Percentiles rank a stretch among this genome's conserved stretches.
These are phyloP conservation scores for Amphibolis antarctica DNA, from an alignment of 106 monocot species.

Conservation along the genomic window DNA sequence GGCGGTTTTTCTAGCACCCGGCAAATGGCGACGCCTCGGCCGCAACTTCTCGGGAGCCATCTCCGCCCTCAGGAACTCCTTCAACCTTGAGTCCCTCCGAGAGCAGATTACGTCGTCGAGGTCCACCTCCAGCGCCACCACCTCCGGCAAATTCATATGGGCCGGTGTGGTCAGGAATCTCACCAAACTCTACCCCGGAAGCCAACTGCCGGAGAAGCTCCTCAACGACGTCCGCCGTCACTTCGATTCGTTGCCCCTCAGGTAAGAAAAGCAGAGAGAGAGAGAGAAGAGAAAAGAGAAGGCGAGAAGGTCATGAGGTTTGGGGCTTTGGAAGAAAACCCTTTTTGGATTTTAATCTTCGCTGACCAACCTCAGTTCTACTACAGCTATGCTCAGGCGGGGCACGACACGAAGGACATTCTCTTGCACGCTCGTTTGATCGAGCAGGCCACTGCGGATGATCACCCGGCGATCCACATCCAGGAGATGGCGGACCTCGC, in stretches of 20 bases:
- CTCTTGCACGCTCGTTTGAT: slow-evolving; percentile 54
- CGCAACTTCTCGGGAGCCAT: slow-evolving; percentile 62
- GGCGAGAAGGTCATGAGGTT: not conserved
- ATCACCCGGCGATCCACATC: slow-evolving; percentile 54
- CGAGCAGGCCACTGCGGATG: slow-evolving; percentile 55
- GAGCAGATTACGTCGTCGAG: slow-evolving; percentile 10
- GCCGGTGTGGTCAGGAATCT: slow-evolving; percentile 47
- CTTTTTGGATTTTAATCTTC: not conserved
- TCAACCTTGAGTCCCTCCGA: slow-evolving; percentile 37
- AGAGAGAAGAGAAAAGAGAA: too few species aligned
- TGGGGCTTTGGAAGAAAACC: not conserved
- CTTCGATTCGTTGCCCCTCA: slow-evolving; percentile 74
- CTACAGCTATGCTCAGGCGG: slow-evolving; percentile 73
- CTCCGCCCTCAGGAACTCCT: slow-evolving; percentile 55
- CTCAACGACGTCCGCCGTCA: slow-evolving; percentile 63
- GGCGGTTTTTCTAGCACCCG: slow-evolving; percentile 8
- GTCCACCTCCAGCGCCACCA: not conserved
- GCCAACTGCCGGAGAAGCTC: slow-evolving; percentile 70
- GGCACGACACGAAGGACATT: slow-evolving; percentile 75
- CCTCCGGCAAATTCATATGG: slow-evolving; percentile 31
- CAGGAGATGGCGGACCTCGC: slow-evolving; percentile 23
- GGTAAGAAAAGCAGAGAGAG: slow-evolving; percentile 28
- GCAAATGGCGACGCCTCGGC: slow-evolving; percentile 56
- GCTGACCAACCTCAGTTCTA: not conserved
- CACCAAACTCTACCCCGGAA: slow-evolving; percentile 51